Evolutionary conservation across 225 moss, liverwort and hornwort genomes (phyloP), one percentile per base, ranked within the genome.

Genomic region (Pseudisothecium myosuroides): DNA sequence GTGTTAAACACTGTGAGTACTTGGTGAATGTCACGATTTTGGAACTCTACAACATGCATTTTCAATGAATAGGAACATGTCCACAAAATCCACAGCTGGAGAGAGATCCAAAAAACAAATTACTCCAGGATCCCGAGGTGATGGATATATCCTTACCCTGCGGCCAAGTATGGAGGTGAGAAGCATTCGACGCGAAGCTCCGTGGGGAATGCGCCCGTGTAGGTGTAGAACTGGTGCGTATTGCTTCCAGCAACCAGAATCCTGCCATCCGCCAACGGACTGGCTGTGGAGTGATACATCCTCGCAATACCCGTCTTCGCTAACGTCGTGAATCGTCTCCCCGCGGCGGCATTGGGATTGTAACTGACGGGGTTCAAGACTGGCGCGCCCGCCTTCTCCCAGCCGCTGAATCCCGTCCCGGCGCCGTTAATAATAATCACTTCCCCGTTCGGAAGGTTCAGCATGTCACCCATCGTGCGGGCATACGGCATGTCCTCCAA

Each of bases 391-490:
- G 89, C 98, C 83, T 93, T 92, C 3, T 87, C 88, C 90, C 93
- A 98, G 10, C 96, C 98, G 36, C 93, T 94, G 45, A 90, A 89
- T 28, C 98, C 96, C 8, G 86, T 93, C 66, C 85, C 91, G 1
- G 93, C 96, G 26, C 98, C 96, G 32, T 98, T 98, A 80, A 98
- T 95, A 19, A 98, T 91, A 20, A 96, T 49, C 31, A 95, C 91
- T 28, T 94, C 90, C 13, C 90, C 89, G 41, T 92, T 94, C 41
- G 96, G 95, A 31, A 96, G 58, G 36, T 93, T 92, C 45, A 96
- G 19, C 96, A 96, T 98, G 79, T 98, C 98, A 14, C 96, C 96
- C 97, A 98, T 98, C 61, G 63, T 80, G n/a, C 95, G 93, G 6
- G 10, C 76, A 0, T 73, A 29, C 20, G 98, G 98, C 96, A 98